Evolutionary conservation across 2,329 filamentous ascomycete species (phyloP), one percentile per base, ranked within the genome.

Genomic region (Cadophora malorum): DNA sequence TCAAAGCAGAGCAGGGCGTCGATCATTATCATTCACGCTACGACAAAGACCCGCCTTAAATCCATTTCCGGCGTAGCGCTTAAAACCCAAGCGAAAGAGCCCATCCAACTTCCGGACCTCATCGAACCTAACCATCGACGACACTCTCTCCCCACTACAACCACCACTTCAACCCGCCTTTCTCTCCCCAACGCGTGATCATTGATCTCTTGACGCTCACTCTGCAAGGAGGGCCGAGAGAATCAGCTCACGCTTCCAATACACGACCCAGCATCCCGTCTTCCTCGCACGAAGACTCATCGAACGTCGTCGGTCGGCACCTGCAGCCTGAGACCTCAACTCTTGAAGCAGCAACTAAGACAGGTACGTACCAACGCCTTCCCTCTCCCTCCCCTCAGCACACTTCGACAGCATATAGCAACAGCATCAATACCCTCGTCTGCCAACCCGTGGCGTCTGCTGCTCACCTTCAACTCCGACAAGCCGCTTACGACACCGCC

Each of bases 361-460:
- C 65, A 71, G 70, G 69, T 71, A 72, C 67, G 72, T 73, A 67
- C 70, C 60, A 19, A 63, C 28, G 45, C 64, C 41, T 21, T 33
- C 50, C 64, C 64, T 64, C 55, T 38, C 55, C 41, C 12, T 28
- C 8, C 23, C 47, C 31, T 62, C 49, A 33, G 41, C n/a, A 53
- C 25, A 19, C 4, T 38, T 64, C 55, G 50, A 67, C 41, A 38
- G n/a, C 55, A n/a, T 53, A 47, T 38, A 64, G 49, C 55, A 28
- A 49, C 16, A 63, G n/a, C 23, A 21, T 35, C 45, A 19, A 28
- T 55, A 38, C 52, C 41, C 14, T 63, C 62, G 19, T 33, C 63
- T 58, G 45, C 64, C 12, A 63, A 64, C 56, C 62, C 16, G 38
- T 19, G 28, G 23, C 19, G 59, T 14, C 49, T 41, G 31, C 41